These are phyloP conservation scores for Ceratobasidium sp. DNA, from an alignment of 1,284 basidiomycete species.

Conservation along the genomic window DNA sequence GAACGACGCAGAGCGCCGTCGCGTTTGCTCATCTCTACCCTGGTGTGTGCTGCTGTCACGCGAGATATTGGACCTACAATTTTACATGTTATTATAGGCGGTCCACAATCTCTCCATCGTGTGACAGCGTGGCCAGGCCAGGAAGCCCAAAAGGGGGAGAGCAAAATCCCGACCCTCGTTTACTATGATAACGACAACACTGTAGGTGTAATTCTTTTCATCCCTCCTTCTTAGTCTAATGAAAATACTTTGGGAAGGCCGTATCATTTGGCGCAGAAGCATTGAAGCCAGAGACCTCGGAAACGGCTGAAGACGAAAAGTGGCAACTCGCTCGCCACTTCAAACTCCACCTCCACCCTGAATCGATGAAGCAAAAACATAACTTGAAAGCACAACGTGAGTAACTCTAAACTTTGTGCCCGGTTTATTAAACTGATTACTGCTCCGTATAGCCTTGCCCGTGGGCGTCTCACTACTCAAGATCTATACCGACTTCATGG, in stretches of 20 bases:
- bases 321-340: too few species aligned
- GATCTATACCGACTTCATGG: slow-evolving; percentile 38
- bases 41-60: background rate
- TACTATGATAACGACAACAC: slow-evolving; percentile 29
- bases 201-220: background rate
- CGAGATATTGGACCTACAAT: too few species aligned
- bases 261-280: slow-evolving; percentile 36
- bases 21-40: slow-evolving; percentile 23
- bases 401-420: background rate
- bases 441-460: slow-evolving; percentile 6
- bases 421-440: background rate
- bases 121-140: slow-evolving; percentile 36
- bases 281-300: background rate
- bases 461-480: background rate
- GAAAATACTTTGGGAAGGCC: slow-evolving; percentile 9
- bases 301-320: slow-evolving; percentile 13
- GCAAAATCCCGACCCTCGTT: slow-evolving; percentile 36
- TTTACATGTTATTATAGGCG: slow-evolving; percentile 6
- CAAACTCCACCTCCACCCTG: slow-evolving; percentile 38
- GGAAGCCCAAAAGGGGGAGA: slow-evolving; percentile 12
- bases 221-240: background rate
- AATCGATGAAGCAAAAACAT: slow-evolving; percentile 10
- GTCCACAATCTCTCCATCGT: slow-evolving; percentile 2
- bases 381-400: slow-evolving; percentile 22
- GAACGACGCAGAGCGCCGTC: slow-evolving; percentile 27